Base-by-base conservation (phyloP, 495 filamentous ascomycete genomes). In the Penicillium roqueforti region DNA sequence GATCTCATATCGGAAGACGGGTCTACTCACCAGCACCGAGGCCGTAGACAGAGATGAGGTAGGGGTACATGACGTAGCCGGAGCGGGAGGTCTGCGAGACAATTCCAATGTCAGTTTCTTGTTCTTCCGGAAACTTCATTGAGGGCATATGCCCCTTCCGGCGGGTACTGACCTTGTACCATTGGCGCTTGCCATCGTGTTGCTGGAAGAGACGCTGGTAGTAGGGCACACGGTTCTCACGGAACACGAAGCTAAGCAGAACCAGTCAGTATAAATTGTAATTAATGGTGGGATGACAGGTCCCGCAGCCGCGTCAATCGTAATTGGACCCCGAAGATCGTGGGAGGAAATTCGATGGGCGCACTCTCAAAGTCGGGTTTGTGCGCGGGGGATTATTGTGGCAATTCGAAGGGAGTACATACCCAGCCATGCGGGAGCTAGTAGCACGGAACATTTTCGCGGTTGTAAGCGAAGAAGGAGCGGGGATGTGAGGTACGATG, bases 191-290 rank as follows among this genome's bases (percentile, higher is more conserved):
- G 66, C 89, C 85, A 72, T 89, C 87, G 62, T 92, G 83, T 44
- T 80, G 75, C 76, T 95, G 91, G 78, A 90, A 92, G 40, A 87
- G 72, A 58, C 83, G 79, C 80, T 96, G 91, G 74, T 89, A 87
- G 69, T 86, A 72, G 31, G 85, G 88, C 65, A 96, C 91, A 69
- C 83, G 83, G 83, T 96, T 96, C 69, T 83, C 79, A 71, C 87
- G 87, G 83, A 89, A 78, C 78, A 91, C 60, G 71, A 86, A 77
- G 68, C 86, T 86, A 65, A 28, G 60, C 16, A 55, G 11, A 42
- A 25, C 4, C 23, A 36, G 22, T 67, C 46, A 60, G 47, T 23
- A 54, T 31, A 20, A n/a, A 0, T 61, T 45, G 52, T 52, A 47
- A 32, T 25, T 29, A 14, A 46, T 20, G 9, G 8, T 3, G 36